Evolutionary conservation across 352 stramenopile genomes (phyloP), one percentile per base, ranked within the genome.

Genomic region (Aphanomyces astaci): DNA sequence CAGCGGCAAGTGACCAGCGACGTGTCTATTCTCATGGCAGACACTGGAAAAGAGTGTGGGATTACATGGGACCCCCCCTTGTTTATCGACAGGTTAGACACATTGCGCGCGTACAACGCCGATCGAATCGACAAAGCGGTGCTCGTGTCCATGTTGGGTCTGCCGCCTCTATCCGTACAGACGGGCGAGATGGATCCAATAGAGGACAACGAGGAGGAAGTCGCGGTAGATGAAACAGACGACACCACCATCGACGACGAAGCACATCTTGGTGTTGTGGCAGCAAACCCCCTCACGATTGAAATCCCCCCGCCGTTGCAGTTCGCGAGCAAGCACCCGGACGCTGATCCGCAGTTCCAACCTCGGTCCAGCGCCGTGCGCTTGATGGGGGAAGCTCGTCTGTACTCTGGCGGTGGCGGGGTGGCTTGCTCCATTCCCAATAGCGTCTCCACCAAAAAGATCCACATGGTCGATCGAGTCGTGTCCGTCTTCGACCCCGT

Each of bases 401-500:
- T 65, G 5, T 65, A 52, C 25, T 3, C 53, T 30, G 56, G n/a
- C n/a, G n/a, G n/a, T n/a, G n/a, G n/a, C n/a, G n/a, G n/a, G n/a
- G n/a, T n/a, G n/a, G n/a, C n/a, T n/a, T n/a, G n/a, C n/a, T n/a
- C n/a, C n/a, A n/a, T n/a, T n/a, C n/a, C n/a, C n/a, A n/a, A n/a
- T n/a, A n/a, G n/a, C n/a, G n/a, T n/a, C n/a, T n/a, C n/a, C n/a
- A n/a, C n/a, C n/a, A n/a, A n/a, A n/a, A n/a, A n/a, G n/a, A n/a
- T n/a, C n/a, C n/a, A n/a, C n/a, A 22, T 11, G 22, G 53, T 65
- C 31, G 15, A 46, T 22, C 32, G 56, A 13, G 11, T 51, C 13
- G 25, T 65, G 10, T 28, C 56, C n/a, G 56, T 65, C 7, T 65
- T 52, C 40, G 39, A 65, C 56, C 39, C 56, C n/a, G 56, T 52